Evolutionary conservation across 2,329 filamentous ascomycete species (phyloP), one percentile per base, ranked within the genome.

Genomic region (Ophiosphaerella narmari): DNA sequence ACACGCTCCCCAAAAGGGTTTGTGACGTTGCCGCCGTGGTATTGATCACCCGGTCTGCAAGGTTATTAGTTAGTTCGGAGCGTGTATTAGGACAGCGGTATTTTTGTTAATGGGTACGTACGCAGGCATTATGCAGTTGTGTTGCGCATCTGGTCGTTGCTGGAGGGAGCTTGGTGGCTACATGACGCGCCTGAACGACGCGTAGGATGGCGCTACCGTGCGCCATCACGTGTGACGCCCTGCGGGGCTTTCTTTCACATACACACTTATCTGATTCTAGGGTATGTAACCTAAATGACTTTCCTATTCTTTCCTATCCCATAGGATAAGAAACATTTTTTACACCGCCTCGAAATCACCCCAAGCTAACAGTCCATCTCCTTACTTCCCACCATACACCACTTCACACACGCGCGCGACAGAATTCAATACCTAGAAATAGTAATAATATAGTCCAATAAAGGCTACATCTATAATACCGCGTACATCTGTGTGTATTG

Each of bases 1-100:
- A 84, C 84, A 42, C 82, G 84, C 67, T 93, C 88, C 71, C 90
- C 86, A 73, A 94, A 99, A 7, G 92, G 92, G 68, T 97, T 97
- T 55, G 75, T 72, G 47, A 76, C 71, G 55, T 68, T 60, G 55
- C 57, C 59, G 55, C 64, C 63, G 40, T 57, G 55, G 59, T 74
- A 71, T 46, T 74, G 72, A 39, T 72, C 71, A 65, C 72, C 72
- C 45, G 68, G 71, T 42, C 72, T 74, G 55, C 41, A 33, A 34
- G 13, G 34, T 16, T 26, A 39, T 71, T 49, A 72, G 63, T 26
- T 26, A 16, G 12, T 38, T 26, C 5, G 1, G 11, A 14, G 24
- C 2, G 16, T 14, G 11, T 24, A 12, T 41, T 5, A 18, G 2
- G 8, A 39, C 23, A 43, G 7, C 13, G 24, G 4, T 18, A 29